Evolutionary conservation across 2,329 filamentous ascomycete species (phyloP), one percentile per base, ranked within the genome.

Genomic region (Trichoderma sp.): DNA sequence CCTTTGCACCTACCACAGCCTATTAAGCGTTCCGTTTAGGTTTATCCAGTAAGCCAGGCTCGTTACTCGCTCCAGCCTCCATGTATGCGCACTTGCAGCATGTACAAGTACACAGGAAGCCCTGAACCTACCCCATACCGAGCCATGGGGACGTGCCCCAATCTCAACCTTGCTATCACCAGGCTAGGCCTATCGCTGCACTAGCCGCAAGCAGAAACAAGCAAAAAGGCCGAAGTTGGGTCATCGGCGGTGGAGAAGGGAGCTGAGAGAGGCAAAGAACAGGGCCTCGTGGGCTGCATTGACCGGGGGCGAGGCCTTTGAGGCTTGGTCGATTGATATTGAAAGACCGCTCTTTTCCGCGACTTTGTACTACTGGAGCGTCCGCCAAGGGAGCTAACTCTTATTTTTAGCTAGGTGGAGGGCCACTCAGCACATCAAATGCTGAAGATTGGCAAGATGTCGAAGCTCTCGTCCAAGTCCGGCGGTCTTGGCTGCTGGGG

Each of bases 181-280:
- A 24, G 52, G 29, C 49, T 31, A 24, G 55, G 61, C 61, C 61
- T 64, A 64, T 64, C 61, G 55, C 49, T n/a, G 24, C 33, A 43
- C 61, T 43, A 35, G 24, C 49, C 33, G 19, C 27, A 35, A 14
- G 49, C 52, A 58, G 49, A 47, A 59, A 52, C 53, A n/a, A 67
- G 55, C 55, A 37, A 67, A 58, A 66, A 47, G 63, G 29, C 63
- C 53, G 53, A 58, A 24, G 55, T 56, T 49, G 55, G 64, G 27
- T 29, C 14, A 5, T 67, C 55, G 55, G 55, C 13, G 16, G 64
- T 67, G 64, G 64, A 52, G 64, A 67, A 52, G 53, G 29, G 37
- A 59, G 55, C 64, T 67, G 40, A 59, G 64, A 67, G 29, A 67
- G 64, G 53, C 64, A 67, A 67, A 56, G 55, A 29, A 33, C 53